Evolutionary conservation across 1,284 basidiomycete genomes (phyloP).

Genomic region (Coniferiporia sulphurascens): DNA sequence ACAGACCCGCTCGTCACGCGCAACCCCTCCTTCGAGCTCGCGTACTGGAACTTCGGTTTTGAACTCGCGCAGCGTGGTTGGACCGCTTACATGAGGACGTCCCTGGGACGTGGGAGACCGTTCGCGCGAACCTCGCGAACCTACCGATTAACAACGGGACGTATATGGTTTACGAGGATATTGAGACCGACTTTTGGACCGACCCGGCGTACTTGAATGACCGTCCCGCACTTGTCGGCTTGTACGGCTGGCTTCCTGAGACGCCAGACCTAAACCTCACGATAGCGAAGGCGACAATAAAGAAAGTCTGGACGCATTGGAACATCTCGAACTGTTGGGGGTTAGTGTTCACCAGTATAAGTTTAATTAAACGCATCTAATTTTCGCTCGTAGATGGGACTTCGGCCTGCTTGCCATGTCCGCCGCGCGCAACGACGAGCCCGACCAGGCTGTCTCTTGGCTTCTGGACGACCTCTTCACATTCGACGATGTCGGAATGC

Average conservation of each 20-base stretch:
- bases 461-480: conserved; percentile 48
- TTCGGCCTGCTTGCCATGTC: conserved; percentile 62
- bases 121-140: conserved; percentile 42
- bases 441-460: conserved; percentile 49
- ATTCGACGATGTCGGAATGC: conserved; percentile 60
- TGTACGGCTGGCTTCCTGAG: conserved; percentile 54
- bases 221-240: conserved; percentile 51
- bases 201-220: conserved; percentile 47
- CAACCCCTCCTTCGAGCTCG: conserved; percentile 54
- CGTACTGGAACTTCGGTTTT: conserved; percentile 54
- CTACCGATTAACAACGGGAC: conserved; percentile 45
- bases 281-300: conserved; percentile 44
- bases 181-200: conserved; percentile 48
- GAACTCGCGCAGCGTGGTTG: conserved; percentile 47
- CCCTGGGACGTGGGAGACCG: conserved; percentile 40
- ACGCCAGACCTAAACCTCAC: conserved; percentile 42
- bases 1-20: conserved; percentile 48
- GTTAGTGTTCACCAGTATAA: conserved; percentile 28
- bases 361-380: not conserved
- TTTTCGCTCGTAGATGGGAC: conserved; percentile 42
- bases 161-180: conserved; percentile 54
- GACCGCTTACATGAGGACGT: conserved; percentile 35
- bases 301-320: conserved; percentile 52
- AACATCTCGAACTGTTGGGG: conserved; percentile 54
- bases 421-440: conserved; percentile 47